Conservation (phyloP, 2,329 filamentous ascomycete species). For the Phaeosphaeriaceae sp. region DNA sequence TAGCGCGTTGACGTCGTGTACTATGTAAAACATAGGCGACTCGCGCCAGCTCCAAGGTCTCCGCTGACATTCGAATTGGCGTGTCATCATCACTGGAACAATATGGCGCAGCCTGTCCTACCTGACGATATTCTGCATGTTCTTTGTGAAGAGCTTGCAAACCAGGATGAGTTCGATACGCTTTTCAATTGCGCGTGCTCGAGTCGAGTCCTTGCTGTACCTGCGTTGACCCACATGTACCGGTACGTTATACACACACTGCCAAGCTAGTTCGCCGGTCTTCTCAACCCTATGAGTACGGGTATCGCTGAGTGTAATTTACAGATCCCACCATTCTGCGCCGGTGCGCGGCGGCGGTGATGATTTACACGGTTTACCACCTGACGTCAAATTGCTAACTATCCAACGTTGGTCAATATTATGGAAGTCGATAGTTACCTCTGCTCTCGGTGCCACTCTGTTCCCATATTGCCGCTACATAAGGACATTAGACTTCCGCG, state of each 20-base stretch:
- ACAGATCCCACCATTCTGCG: conserved; percentile 52
- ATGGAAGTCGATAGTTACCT: conserved; percentile 73
- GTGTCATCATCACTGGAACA: not conserved
- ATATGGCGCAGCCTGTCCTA: conserved; percentile 45
- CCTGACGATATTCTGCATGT: conserved; percentile 67
- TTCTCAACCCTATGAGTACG: not conserved
- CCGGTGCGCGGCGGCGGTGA: conserved; percentile 55
- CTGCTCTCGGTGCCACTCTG: conserved; percentile 65
- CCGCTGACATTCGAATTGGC: conserved; percentile 4
- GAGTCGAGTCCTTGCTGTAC: conserved; percentile 62
- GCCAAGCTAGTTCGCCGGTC: not conserved
- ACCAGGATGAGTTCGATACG: conserved; percentile 63
- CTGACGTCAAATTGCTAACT: conserved; percentile 52
- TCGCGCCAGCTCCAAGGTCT: not conserved
- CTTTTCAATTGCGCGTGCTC: conserved; percentile 66
- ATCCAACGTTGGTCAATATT: conserved; percentile 66
- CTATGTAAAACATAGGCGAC: conserved; percentile 7
- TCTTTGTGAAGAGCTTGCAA: conserved; percentile 65
- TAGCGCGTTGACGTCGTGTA: conserved; percentile 13
- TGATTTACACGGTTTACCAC: conserved; percentile 38
- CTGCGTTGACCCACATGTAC: conserved; percentile 68
- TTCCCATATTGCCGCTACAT: conserved; percentile 75
- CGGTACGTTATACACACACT: conserved; percentile 53
- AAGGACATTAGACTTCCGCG: conserved; percentile 66
- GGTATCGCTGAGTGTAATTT: not conserved